Percentiles rank a stretch among this genome's conserved stretches.
Conservation (phyloP, 371 early-diverging fungal species). For the Circinella minor region DNA sequence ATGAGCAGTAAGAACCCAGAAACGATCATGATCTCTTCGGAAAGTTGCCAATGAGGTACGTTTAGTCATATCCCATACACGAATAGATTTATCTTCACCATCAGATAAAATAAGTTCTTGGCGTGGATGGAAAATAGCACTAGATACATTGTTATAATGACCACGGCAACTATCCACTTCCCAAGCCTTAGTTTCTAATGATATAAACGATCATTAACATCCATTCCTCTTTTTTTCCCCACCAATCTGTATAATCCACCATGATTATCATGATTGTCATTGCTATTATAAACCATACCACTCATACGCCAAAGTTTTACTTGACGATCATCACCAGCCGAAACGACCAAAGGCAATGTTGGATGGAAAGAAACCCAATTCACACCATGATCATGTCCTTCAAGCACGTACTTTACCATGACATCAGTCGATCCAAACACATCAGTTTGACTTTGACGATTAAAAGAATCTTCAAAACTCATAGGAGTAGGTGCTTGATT, state of each 20-base stretch:
- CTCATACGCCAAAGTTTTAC: slow-evolving; percentile 98
- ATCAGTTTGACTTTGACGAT: slow-evolving; percentile 74
- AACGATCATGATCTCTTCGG: slow-evolving; percentile 94
- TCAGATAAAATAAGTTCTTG: slow-evolving; percentile 92
- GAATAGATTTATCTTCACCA: slow-evolving; percentile 97
- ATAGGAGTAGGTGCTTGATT: slow-evolving; percentile 66
- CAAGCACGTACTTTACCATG: slow-evolving; percentile 96
- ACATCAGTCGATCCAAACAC: slow-evolving; percentile 95
- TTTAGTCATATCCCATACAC: slow-evolving; percentile 96
- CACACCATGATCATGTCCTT: slow-evolving; percentile 99
- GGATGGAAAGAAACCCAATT: slow-evolving; percentile 98
- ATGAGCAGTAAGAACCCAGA: slow-evolving; percentile 96
- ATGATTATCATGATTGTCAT: background rate
- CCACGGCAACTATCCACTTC: slow-evolving; percentile 98
- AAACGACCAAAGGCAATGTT: slow-evolving; percentile 90
- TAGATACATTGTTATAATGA: slow-evolving; percentile 97
- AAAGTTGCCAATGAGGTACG: slow-evolving; percentile 91
- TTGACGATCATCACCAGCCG: slow-evolving; percentile 97
- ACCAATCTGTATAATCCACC: too few species aligned
- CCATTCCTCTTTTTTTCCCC: too few species aligned
- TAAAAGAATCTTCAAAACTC: slow-evolving; percentile 59
- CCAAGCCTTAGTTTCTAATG: slow-evolving; percentile 89
- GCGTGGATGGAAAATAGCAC: slow-evolving; percentile 90
- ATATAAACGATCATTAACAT: too few species aligned
- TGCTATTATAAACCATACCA: slow-evolving; percentile 51